Percentiles rank a stretch among this genome's conserved stretches.
Evolutionary conservation across 352 stramenopile genomes (phyloP).

Genomic region (Pythium rhizo-oryzae): DNA sequence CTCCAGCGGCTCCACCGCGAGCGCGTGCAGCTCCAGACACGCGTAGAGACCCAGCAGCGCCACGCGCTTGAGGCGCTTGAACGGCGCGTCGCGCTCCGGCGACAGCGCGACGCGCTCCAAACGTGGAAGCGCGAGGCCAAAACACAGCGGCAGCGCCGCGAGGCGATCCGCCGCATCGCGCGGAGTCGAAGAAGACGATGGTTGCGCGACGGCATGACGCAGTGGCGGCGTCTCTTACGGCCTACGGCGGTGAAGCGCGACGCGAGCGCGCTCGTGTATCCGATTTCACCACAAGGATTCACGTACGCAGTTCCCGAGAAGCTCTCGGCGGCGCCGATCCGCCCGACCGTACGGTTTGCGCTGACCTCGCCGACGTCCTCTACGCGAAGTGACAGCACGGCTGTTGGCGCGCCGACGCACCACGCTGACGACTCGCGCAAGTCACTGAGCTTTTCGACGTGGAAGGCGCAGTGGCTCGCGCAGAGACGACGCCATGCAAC

Average conservation of each 20-base stretch:
- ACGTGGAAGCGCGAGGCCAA: constrained; percentile 1
- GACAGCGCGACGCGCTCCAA: constrained; percentile 33
- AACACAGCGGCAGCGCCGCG: neutral
- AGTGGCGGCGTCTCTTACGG: neutral
- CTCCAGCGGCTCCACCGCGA: constrained; percentile 35
- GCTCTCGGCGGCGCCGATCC: neutral
- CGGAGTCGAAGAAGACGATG: constrained; percentile 1
- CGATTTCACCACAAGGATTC: neutral
- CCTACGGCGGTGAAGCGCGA: neutral
- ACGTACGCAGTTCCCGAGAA: neutral
- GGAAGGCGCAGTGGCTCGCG: constrained; percentile 32
- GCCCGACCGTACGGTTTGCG: constrained; percentile 12
- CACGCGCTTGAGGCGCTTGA: constrained; percentile 27
- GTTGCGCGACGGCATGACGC: neutral
- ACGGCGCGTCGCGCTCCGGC: constrained; percentile 16
- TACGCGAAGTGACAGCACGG: neutral
- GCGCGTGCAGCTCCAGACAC: constrained; percentile 29
- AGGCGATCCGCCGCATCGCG: neutral
- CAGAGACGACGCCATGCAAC: constrained; percentile 17
- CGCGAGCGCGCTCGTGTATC: constrained; percentile 2
- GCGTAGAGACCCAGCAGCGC: constrained; percentile 30
- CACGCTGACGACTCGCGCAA: constrained; percentile 15
- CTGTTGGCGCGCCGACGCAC: constrained; percentile 8
- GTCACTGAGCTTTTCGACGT: constrained; percentile 32
- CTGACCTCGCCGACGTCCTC: constrained; percentile 14